phyloP scores from a whole-genome alignment of 495 filamentous ascomycete species.

The Choiromyces venosus region DNA sequence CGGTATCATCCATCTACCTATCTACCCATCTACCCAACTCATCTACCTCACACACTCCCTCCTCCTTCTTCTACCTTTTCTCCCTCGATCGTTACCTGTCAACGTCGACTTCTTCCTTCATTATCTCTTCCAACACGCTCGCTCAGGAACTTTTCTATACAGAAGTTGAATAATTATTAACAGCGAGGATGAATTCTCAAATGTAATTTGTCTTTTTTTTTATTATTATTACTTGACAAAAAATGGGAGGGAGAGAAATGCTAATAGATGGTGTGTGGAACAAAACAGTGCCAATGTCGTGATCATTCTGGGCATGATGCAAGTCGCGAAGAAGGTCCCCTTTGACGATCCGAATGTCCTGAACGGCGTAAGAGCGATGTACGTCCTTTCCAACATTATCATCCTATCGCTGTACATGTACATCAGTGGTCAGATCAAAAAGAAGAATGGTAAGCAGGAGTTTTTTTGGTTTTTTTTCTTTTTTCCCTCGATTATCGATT shows the following conservation, averaged over 20 bases:
- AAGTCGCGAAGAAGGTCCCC: constrained; percentile 88
- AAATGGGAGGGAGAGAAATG: not conserved
- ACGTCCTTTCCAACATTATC: constrained; percentile 81
- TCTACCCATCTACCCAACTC: not conserved
- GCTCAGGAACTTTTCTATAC: not conserved
- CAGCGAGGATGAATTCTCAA: constrained; percentile 37
- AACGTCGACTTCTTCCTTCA: not conserved
- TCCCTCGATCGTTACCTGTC: not conserved
- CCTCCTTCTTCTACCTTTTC: no score
- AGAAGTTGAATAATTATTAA: not conserved
- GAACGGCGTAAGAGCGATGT: constrained; percentile 72
- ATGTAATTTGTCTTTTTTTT: constrained; percentile 22
- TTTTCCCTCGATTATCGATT: not conserved
- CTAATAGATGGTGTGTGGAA: constrained; percentile 1
- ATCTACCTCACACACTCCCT: not conserved
- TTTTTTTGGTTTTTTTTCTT: constrained; percentile 23
- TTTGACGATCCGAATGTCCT: constrained; percentile 89
- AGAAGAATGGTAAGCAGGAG: constrained; percentile 76
- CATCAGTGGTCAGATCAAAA: constrained; percentile 72
- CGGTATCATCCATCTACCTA: not conserved
- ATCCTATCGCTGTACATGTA: constrained; percentile 80
- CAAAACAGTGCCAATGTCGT: constrained; percentile 73
- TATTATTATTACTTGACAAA: not conserved
- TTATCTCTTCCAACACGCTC: not conserved
- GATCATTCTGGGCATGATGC: constrained; percentile 97